These are phyloP conservation scores for Candida tetrigidarum DNA, from an alignment of 1,139 yeast species.

Conservation along the genomic window DNA sequence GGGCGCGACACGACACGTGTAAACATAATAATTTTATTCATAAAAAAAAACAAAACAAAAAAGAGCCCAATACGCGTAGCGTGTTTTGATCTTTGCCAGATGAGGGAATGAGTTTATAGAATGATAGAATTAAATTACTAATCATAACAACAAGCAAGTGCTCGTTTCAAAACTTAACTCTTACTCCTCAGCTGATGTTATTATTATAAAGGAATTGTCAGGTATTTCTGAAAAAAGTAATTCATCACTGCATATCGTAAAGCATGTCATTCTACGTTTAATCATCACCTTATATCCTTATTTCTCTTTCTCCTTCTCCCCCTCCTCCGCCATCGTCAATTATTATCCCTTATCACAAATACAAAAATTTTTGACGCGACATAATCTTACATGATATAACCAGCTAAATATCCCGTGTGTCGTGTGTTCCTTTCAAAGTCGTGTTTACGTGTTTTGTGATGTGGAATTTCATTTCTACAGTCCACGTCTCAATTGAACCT, in stretches of 20 bases:
- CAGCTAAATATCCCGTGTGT: not conserved
- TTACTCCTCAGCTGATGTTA: too few species aligned
- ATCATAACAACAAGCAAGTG: not conserved
- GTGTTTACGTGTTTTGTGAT: slow-evolving; percentile 2
- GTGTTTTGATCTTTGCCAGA: slow-evolving; percentile 4
- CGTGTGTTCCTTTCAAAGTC: slow-evolving; percentile 5
- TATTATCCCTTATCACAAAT: not conserved
- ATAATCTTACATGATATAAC: slow-evolving; percentile 1
- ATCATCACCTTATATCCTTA: too few species aligned
- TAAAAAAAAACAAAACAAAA: not conserved
- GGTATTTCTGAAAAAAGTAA: too few species aligned
- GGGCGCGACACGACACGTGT: slow-evolving; percentile 5
- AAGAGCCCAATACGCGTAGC: slow-evolving; percentile 1
- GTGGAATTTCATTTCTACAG: too few species aligned
- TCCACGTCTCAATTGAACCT: too few species aligned
- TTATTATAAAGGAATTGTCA: too few species aligned
- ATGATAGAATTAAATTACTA: slow-evolving; percentile 1
- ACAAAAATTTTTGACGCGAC: not conserved
- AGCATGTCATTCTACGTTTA: too few species aligned
- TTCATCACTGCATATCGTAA: too few species aligned
- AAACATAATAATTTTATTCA: too few species aligned
- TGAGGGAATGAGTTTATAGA: not conserved
- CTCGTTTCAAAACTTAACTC: too few species aligned
- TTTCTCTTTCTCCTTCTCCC: too few species aligned
- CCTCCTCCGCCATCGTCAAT: not conserved